A percentile compares a stretch with the other conserved stretches of the same genome.
Conservation (phyloP, 108 stramenopile species). For the Nitzschia sp. region DNA sequence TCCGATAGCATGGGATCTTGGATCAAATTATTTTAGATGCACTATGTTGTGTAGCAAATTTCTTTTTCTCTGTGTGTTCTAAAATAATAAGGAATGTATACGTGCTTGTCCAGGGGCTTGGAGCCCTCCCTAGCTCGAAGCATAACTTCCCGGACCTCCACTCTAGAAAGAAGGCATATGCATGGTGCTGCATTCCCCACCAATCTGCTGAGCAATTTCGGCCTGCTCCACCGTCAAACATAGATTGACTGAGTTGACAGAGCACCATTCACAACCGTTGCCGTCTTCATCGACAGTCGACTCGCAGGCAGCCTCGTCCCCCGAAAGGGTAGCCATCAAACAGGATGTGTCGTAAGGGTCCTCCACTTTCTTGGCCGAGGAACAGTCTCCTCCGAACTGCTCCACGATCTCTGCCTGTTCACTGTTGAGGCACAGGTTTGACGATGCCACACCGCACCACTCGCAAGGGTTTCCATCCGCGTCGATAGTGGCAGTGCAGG, state of each 20-base stretch:
- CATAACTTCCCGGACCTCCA: too few species aligned
- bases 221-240: slow-evolving; percentile 38
- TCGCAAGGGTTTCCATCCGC: slow-evolving; percentile 30
- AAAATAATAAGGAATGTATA: too few species aligned
- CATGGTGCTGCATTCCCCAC: slow-evolving; percentile 8
- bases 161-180: background rate
- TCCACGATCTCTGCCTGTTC: slow-evolving; percentile 33
- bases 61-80: too few species aligned
- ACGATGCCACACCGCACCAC: slow-evolving; percentile 8
- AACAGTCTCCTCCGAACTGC: slow-evolving; percentile 24
- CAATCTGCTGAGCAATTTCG: slow-evolving; percentile 22
- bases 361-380: background rate
- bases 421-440: slow-evolving; percentile 17
- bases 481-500: slow-evolving; percentile 20
- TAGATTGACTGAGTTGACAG: background rate
- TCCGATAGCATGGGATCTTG: background rate
- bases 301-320: slow-evolving; percentile 12
- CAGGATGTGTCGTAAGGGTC: slow-evolving; percentile 26
- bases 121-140: too few species aligned
- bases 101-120: too few species aligned
- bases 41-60: too few species aligned
- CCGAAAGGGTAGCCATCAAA: slow-evolving; percentile 4
- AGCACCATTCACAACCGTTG: slow-evolving; percentile 31
- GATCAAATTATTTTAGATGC: too few species aligned
- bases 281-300: slow-evolving; percentile 29